phyloP scores from a whole-genome alignment of 2,329 filamentous ascomycete genomes.

The Periglandula ipomoeae region DNA sequence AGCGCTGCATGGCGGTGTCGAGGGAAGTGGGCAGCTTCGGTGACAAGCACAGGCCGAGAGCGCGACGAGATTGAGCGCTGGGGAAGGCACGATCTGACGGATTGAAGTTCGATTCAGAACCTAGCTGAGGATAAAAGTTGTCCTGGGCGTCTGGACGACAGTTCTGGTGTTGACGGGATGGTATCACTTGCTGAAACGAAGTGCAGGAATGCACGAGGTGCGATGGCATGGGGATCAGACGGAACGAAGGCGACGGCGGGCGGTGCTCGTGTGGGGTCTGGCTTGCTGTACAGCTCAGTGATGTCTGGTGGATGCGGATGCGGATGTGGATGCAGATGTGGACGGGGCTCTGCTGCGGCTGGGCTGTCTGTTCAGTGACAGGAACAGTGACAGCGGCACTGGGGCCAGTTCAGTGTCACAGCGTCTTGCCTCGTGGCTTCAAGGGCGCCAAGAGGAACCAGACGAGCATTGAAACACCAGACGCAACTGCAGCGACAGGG shows the following conservation, averaged over 20 bases:
- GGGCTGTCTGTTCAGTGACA: not conserved
- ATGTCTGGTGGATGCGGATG: not conserved
- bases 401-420: no score
- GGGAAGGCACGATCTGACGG: not conserved
- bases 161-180: not conserved
- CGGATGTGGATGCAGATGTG: no score
- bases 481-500: no score
- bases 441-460: no score
- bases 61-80: not conserved
- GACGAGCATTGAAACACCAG: no score
- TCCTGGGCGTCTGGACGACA: slow-evolving; percentile 3
- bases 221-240: slow-evolving; percentile 1
- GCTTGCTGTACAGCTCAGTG: not conserved
- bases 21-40: not conserved
- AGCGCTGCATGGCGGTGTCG: slow-evolving; percentile 30
- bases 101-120: not conserved
- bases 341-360: no score
- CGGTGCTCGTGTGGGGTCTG: not conserved
- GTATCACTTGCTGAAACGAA: not conserved
- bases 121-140: not conserved
- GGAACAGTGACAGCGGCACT: not conserved
- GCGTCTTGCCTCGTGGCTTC: no score
- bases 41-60: slow-evolving; percentile 1
- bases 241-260: not conserved
- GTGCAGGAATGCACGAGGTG: slow-evolving; percentile 4